Evolutionary conservation across 768 basidiomycete species (phyloP).

Genomic region (Hemileccinum impolitum): DNA sequence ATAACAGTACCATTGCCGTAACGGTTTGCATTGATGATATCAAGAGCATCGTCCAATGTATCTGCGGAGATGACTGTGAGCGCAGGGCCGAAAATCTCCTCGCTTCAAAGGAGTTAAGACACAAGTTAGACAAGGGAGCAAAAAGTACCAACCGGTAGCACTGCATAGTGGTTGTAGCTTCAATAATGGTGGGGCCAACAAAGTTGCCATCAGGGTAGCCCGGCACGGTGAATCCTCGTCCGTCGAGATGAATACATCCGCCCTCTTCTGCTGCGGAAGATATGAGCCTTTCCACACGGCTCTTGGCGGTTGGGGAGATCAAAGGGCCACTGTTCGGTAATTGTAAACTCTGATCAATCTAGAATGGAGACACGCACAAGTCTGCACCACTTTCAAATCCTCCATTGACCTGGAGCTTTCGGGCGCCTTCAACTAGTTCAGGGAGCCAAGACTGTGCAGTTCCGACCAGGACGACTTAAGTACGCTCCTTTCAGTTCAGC

Average conservation of each 20-base stretch:
- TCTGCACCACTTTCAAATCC: slow-evolving; percentile 89
- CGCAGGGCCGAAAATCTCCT: slow-evolving; percentile 95
- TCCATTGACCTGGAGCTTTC: slow-evolving; percentile 76
- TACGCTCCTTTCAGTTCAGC: neutral
- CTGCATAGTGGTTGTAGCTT: slow-evolving; percentile 78
- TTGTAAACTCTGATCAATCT: neutral
- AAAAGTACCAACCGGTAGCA: slow-evolving; percentile 72
- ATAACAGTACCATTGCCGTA: slow-evolving; percentile 96
- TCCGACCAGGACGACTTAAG: slow-evolving; percentile 76
- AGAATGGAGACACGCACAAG: slow-evolving; percentile 44
- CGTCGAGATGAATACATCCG: slow-evolving; percentile 84
- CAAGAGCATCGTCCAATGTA: slow-evolving; percentile 85
- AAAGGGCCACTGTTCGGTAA: slow-evolving; percentile 57
- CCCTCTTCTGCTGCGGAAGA: slow-evolving; percentile 74
- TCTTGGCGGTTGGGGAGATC: slow-evolving; percentile 80
- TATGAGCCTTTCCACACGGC: slow-evolving; percentile 72
- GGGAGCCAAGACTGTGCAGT: slow-evolving; percentile 77
- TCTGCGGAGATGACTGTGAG: slow-evolving; percentile 74
- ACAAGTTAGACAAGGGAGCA: neutral
- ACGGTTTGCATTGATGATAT: slow-evolving; percentile 82
- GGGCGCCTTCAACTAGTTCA: slow-evolving; percentile 78
- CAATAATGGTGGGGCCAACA: slow-evolving; percentile 88
- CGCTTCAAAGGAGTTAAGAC: slow-evolving; percentile 40
- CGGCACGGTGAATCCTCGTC: slow-evolving; percentile 63
- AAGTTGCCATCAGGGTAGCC: slow-evolving; percentile 89